Evolutionary conservation across 1,139 yeast species (phyloP).

Genomic region (Candida buenavistaensis): DNA sequence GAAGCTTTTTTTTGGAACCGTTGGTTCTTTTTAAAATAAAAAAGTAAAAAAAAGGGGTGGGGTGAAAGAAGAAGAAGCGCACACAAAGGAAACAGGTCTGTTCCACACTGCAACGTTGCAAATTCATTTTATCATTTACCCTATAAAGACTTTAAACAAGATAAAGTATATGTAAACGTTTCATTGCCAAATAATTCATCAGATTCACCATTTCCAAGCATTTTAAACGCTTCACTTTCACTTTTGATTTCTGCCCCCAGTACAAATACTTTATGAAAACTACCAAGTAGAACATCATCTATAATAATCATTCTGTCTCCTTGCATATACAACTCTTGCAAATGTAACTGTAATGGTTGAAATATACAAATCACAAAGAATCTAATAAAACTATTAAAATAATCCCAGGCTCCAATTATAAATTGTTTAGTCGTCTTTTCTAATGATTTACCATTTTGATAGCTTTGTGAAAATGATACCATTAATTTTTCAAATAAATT

Average conservation of each 20-base stretch:
- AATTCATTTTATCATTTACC: too few relatives aligned
- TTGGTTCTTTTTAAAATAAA: too few relatives aligned
- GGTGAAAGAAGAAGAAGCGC: too few relatives aligned
- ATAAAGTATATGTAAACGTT: background rate
- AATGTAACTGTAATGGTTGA: slow-evolving; percentile 28
- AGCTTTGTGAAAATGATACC: slow-evolving; percentile 25
- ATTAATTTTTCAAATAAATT: slow-evolving; percentile 33
- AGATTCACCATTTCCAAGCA: slow-evolving; percentile 3
- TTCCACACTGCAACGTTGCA: too few relatives aligned
- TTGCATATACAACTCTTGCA: slow-evolving; percentile 19
- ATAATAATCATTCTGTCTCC: background rate
- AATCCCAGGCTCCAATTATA: slow-evolving; percentile 26
- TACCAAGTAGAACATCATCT: slow-evolving; percentile 2
- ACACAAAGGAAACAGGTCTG: too few relatives aligned
- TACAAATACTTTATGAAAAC: slow-evolving; percentile 3
- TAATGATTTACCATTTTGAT: slow-evolving; percentile 15
- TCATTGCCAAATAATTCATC: background rate
- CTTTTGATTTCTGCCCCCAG: background rate
- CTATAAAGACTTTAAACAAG: background rate
- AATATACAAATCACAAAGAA: slow-evolving; percentile 31
- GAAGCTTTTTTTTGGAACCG: too few relatives aligned
- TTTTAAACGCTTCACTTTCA: background rate
- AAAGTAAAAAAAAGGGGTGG: too few relatives aligned
- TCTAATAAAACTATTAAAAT: slow-evolving; percentile 33
- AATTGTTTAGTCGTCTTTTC: slow-evolving; percentile 4